Conservation (phyloP, 106 monocot species). For the Triglochin maritima region DNA sequence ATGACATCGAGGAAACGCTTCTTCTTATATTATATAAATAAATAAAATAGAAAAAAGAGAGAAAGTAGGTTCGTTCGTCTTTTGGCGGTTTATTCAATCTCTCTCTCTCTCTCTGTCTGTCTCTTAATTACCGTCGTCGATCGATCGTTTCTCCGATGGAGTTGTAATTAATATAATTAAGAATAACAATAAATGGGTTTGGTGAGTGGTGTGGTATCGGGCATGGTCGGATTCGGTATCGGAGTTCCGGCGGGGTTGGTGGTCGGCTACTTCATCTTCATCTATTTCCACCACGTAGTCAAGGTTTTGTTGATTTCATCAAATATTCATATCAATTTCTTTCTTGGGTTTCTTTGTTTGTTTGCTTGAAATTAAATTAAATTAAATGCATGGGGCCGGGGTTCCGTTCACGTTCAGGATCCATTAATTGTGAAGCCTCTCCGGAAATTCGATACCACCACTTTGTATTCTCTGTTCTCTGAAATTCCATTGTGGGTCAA, state of each 20-base stretch:
- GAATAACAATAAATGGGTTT: neutral
- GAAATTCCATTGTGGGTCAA: constrained; percentile 2
- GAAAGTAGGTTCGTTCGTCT: no score
- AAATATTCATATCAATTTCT: neutral
- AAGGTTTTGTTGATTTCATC: neutral
- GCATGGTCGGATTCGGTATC: neutral
- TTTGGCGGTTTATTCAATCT: no score
- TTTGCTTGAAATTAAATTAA: neutral
- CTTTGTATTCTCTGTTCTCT: neutral
- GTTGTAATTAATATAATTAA: no score
- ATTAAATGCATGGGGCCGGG: neutral
- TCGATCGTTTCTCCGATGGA: no score
- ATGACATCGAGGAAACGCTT: no score
- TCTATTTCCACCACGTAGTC: neutral
- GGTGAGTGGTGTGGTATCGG: neutral
- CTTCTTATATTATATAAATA: no score
- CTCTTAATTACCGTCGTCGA: no score
- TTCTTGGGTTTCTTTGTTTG: neutral
- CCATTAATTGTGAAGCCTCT: neutral
- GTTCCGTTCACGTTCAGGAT: neutral
- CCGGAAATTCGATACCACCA: neutral
- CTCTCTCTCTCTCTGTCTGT: no score
- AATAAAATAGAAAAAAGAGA: no score
- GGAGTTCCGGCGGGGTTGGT: neutral
- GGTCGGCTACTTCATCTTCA: neutral